These are phyloP conservation scores for Alisma plantagoaquatica DNA, from an alignment of 106 monocot genomes.

Conservation along the genomic window DNA sequence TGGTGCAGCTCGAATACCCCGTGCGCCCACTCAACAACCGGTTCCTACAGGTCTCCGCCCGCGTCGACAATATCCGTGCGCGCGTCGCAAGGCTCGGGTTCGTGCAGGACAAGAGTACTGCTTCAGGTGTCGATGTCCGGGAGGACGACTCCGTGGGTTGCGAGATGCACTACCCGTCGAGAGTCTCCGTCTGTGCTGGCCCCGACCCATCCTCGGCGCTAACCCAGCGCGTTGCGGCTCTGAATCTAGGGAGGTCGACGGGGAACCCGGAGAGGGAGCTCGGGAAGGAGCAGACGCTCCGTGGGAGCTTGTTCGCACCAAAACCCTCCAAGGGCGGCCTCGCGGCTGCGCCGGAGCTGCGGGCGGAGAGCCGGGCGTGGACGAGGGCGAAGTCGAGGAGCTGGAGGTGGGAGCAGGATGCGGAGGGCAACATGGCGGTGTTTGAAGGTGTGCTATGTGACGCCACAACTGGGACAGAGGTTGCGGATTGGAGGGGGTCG, in stretches of 20 bases:
- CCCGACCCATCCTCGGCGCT: too few relatives aligned
- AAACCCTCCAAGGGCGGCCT: too few relatives aligned
- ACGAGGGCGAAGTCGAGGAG: slow-evolving; percentile 13
- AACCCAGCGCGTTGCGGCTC: too few relatives aligned
- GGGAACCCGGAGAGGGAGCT: slow-evolving; percentile 46
- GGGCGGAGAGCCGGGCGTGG: slow-evolving; percentile 21
- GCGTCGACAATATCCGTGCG: slow-evolving; percentile 42
- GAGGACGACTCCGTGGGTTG: slow-evolving; percentile 3
- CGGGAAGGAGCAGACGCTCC: slow-evolving; percentile 32
- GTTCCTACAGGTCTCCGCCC: slow-evolving; percentile 22
- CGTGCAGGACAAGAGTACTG: too few relatives aligned
- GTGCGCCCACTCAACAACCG: slow-evolving; percentile 25
- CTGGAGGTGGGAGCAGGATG: slow-evolving; percentile 90
- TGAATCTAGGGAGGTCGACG: slow-evolving; percentile 60
- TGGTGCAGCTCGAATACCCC: slow-evolving; percentile 37
- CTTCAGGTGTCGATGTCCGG: background rate
- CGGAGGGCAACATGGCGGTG: slow-evolving; percentile 55
- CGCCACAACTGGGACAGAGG: slow-evolving; percentile 25
- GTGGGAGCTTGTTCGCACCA: slow-evolving; percentile 22
- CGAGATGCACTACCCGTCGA: slow-evolving; percentile 48
- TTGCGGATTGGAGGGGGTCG: slow-evolving; percentile 23
- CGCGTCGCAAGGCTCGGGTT: slow-evolving; percentile 32
- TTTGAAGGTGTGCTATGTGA: slow-evolving; percentile 71
- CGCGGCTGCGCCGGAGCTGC: slow-evolving; percentile 14
- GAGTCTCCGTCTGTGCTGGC: slow-evolving; percentile 35